A percentile compares a stretch with the other conserved stretches of the same genome.
These are phyloP conservation scores for Fomitopsis betulina DNA, from an alignment of 1,284 basidiomycete genomes.

Conservation along the genomic window DNA sequence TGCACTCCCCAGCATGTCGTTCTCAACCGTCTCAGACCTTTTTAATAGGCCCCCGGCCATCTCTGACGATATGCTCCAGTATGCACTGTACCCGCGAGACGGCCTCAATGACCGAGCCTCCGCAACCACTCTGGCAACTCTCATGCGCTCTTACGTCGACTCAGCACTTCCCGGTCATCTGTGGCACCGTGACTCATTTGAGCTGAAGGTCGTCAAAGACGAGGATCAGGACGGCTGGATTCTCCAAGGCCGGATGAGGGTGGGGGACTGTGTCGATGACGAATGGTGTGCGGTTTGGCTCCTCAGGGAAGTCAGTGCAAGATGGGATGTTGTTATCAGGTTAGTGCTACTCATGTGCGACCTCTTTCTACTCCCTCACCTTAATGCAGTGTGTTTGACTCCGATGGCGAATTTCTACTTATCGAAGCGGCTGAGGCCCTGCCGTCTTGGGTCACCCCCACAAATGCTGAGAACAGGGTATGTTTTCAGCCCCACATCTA, in stretches of 20 bases:
- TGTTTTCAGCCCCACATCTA: conserved; percentile 29
- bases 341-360: conserved; percentile 26
- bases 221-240: conserved; percentile 44
- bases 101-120: conserved; percentile 50
- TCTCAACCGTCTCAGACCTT: conserved; percentile 33
- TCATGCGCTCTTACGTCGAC: conserved; percentile 59
- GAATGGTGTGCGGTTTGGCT: conserved; percentile 96
- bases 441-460: conserved; percentile 88
- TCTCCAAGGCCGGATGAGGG: conserved; percentile 76
- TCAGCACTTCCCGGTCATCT: conserved; percentile 62
- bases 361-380: conserved; percentile 3
- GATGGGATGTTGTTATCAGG: conserved; percentile 79
- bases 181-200: conserved; percentile 88
- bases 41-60: conserved; percentile 73
- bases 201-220: conserved; percentile 63
- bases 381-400: conserved; percentile 67
- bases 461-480: conserved; percentile 89
- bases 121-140: conserved; percentile 64
- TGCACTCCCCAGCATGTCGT: background rate
- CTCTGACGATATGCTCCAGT: conserved; percentile 82
- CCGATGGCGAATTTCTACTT: conserved; percentile 93
- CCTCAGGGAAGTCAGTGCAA: conserved; percentile 66
- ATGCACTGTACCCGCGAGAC: conserved; percentile 60
- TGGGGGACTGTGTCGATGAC: conserved; percentile 93
- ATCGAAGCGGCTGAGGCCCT: conserved; percentile 94